A percentile compares a stretch with the other conserved stretches of the same genome.
phyloP scores from a whole-genome alignment of 2,329 filamentous ascomycete species.

The Exophiala aquamarina region DNA sequence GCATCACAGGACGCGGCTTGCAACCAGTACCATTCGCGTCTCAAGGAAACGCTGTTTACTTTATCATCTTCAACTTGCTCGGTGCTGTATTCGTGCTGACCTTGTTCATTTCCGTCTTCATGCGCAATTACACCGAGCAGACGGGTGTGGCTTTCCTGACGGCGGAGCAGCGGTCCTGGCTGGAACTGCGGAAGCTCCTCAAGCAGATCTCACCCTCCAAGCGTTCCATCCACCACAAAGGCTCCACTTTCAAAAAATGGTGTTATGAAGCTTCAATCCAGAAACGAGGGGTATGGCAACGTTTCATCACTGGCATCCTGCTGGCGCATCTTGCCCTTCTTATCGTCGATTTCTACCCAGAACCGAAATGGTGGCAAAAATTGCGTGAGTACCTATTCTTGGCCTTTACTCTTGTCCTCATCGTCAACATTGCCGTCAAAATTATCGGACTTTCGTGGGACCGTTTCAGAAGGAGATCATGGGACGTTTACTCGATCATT shows the following conservation, averaged over 20 bases:
- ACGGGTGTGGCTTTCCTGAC: constrained; percentile 96
- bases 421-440: constrained; percentile 78
- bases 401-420: constrained; percentile 76
- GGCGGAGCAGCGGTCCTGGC: constrained; percentile 92
- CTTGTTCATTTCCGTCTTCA: constrained; percentile 97
- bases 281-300: constrained; percentile 91
- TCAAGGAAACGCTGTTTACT: constrained; percentile 88
- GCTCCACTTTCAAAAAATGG: constrained; percentile 82
- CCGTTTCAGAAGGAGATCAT: constrained; percentile 87
- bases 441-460: constrained; percentile 88
- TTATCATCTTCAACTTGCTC: constrained; percentile 93
- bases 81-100: constrained; percentile 96
- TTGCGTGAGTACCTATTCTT: constrained; percentile 75
- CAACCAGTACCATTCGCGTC: constrained; percentile 71
- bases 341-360: constrained; percentile 80
- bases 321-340: constrained; percentile 81
- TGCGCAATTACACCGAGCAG: constrained; percentile 99
- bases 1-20: constrained; percentile 71
- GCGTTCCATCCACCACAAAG: constrained; percentile 75
- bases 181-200: constrained; percentile 88
- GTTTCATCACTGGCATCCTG: constrained; percentile 74
- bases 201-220: constrained; percentile 94
- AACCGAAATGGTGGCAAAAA: constrained; percentile 68
- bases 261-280: constrained; percentile 92
- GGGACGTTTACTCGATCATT: constrained; percentile 87